These are phyloP conservation scores for Saururus chinensis DNA, from an alignment of 164 flowering plant species.

Conservation along the genomic window DNA sequence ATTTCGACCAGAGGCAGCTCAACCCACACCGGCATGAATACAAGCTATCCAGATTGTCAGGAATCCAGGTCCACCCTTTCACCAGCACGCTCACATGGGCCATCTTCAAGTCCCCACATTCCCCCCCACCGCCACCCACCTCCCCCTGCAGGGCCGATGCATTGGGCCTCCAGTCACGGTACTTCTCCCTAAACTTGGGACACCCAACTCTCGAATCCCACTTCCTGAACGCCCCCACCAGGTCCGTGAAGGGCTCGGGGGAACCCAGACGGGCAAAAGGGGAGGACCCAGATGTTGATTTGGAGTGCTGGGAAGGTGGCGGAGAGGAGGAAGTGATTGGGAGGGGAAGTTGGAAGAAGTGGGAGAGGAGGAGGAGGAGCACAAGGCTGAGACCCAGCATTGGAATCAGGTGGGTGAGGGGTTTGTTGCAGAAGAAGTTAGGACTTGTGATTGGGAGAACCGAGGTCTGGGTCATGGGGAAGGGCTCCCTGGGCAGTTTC, in stretches of 20 bases:
- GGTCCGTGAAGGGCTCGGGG: constrained; percentile 50
- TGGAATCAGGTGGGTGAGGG: constrained; percentile 33
- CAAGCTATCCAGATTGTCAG: constrained; percentile 90
- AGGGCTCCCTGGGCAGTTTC: too few species aligned
- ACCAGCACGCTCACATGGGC: constrained; percentile 70
- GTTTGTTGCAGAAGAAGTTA: too few species aligned
- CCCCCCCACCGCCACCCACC: constrained; percentile 23
- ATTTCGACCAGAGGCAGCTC: constrained; percentile 98
- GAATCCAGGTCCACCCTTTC: constrained; percentile 99
- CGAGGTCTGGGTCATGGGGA: too few species aligned
- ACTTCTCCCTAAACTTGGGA: constrained; percentile 38
- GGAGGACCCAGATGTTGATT: too few species aligned
- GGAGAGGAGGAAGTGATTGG: constrained; percentile 24
- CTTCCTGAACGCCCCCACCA: constrained; percentile 51
- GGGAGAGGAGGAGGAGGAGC: constrained; percentile 45
- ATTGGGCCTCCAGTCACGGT: constrained; percentile 16
- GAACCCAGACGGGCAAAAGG: background rate
- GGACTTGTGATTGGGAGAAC: too few species aligned
- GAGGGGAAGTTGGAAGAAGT: constrained; percentile 49
- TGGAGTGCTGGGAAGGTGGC: constrained; percentile 9
- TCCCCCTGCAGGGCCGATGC: constrained; percentile 32
- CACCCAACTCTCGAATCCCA: constrained; percentile 95
- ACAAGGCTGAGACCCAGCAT: constrained; percentile 42
- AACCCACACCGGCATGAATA: constrained; percentile 82
- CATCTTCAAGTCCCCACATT: constrained; percentile 57